Evolutionary conservation across 306 rosid species (phyloP).

Genomic region (Biancaea sappan): DNA sequence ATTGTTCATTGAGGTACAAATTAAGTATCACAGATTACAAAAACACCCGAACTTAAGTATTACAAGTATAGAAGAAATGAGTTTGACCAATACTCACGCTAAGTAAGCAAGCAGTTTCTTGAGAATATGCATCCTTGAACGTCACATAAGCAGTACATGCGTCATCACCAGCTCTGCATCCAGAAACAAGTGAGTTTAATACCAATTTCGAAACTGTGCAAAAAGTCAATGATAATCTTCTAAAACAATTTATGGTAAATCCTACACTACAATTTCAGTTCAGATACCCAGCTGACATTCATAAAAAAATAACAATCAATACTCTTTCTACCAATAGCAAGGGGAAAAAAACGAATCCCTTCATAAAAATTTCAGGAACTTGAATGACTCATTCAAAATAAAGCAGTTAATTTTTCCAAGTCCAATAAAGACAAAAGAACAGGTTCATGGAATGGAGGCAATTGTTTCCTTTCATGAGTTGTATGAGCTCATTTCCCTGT

Average conservation of each 20-base stretch:
- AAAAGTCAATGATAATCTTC: background rate
- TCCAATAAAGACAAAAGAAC: background rate
- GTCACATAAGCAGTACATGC: constrained; percentile 88
- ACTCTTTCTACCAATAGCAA: background rate
- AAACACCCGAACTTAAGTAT: background rate
- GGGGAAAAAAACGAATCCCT: background rate
- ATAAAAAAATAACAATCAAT: background rate
- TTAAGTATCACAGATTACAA: too few species aligned
- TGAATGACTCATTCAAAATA: background rate
- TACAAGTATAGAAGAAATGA: background rate
- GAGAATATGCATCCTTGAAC: constrained; percentile 84
- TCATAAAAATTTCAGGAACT: background rate
- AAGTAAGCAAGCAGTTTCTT: constrained; percentile 91
- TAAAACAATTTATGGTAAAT: background rate
- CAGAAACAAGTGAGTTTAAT: constrained; percentile 15
- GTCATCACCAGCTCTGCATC: constrained; percentile 69
- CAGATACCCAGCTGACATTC: too few species aligned
- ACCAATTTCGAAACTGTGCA: background rate
- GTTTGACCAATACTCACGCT: constrained; percentile 62
- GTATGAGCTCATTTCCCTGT: background rate
- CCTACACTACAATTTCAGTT: background rate
- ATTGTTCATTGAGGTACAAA: background rate
- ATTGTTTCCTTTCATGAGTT: background rate
- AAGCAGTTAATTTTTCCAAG: background rate
- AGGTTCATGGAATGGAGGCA: background rate